These are phyloP conservation scores for Martensiomyces pterosporus DNA, from an alignment of 192 early-diverging fungal genomes.

Conservation along the genomic window DNA sequence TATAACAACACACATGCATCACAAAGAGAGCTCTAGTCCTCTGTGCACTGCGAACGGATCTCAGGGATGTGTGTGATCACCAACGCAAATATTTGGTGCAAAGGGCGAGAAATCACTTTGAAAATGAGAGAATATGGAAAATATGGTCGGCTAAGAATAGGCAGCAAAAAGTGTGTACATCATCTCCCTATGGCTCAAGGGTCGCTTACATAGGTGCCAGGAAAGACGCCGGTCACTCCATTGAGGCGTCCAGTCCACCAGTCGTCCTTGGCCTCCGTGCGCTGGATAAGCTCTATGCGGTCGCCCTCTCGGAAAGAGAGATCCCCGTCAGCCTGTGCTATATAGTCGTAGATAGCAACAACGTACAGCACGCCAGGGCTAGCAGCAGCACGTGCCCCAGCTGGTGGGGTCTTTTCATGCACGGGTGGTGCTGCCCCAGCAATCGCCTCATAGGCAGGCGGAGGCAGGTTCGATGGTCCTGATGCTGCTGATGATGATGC, in stretches of 20 bases:
- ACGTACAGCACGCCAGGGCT: conserved; percentile 53
- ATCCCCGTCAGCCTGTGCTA: conserved; percentile 69
- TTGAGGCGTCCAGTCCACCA: conserved; percentile 81
- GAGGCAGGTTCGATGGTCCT: neutral
- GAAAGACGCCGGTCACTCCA: conserved; percentile 64
- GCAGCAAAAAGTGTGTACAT: neutral
- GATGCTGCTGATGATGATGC: too few species aligned
- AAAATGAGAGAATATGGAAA: neutral
- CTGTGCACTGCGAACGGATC: too few species aligned
- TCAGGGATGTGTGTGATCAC: too few species aligned
- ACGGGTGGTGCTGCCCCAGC: conserved; percentile 5
- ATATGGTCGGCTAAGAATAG: too few species aligned
- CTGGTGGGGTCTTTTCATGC: conserved; percentile 2
- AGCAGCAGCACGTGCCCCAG: too few species aligned
- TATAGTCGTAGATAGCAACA: conserved; percentile 74
- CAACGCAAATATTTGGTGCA: too few species aligned
- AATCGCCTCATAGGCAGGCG: conserved; percentile 5
- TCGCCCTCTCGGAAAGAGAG: conserved; percentile 69
- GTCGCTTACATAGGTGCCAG: conserved; percentile 55
- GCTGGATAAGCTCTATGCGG: conserved; percentile 62
- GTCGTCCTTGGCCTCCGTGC: conserved; percentile 57
- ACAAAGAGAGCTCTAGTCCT: neutral
- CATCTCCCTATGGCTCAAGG: conserved; percentile 7
- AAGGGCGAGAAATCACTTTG: too few species aligned
- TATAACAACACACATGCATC: neutral